A percentile compares a stretch with the other conserved stretches of the same genome.
Evolutionary conservation across 257 asterid genomes (phyloP).

Genomic region (Solanum pennellii): DNA sequence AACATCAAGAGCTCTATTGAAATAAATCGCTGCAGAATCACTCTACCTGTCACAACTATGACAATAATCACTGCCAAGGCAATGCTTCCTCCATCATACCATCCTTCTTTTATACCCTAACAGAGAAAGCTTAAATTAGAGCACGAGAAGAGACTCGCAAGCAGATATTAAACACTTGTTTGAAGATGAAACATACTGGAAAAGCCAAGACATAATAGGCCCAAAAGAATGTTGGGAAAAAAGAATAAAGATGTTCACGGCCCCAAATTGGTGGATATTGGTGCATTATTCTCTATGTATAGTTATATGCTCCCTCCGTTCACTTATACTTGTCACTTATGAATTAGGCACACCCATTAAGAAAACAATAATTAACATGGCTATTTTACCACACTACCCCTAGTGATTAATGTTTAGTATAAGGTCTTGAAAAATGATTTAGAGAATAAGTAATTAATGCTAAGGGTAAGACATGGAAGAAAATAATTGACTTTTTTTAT

Average conservation of each 20-base stretch:
- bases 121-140: not conserved
- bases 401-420: not conserved
- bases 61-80: slow-evolving; percentile 82
- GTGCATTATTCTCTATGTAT: not conserved
- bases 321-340: not conserved
- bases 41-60: slow-evolving; percentile 67
- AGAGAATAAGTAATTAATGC: not conserved
- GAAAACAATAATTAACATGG: not conserved
- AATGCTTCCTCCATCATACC: slow-evolving; percentile 99
- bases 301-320: not conserved
- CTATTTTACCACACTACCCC: not conserved
- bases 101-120: slow-evolving; percentile 93
- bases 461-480: not conserved
- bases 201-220: not conserved
- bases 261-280: not conserved
- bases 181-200: not conserved
- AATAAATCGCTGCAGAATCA: not conserved
- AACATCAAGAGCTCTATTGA: not conserved
- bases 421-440: not conserved
- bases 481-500: not conserved
- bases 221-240: not conserved
- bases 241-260: not conserved
- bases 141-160: not conserved
- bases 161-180: not conserved
- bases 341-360: not conserved